Conservation (phyloP, 2,329 filamentous ascomycete species). For the Colletotrichum ledebouriae region DNA sequence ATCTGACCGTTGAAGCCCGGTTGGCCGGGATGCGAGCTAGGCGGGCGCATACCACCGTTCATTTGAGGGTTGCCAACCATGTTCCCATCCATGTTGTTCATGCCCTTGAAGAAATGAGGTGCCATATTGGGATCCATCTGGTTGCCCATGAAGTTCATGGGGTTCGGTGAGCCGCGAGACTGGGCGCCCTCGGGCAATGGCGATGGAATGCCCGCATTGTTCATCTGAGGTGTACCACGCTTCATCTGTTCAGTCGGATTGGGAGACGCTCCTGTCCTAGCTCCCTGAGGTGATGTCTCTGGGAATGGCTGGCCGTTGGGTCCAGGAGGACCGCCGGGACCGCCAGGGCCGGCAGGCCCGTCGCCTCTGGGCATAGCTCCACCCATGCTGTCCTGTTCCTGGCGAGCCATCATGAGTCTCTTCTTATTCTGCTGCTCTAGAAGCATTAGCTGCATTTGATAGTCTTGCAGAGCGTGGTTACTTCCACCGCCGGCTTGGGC, state of each 20-base stretch:
- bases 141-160: conserved; percentile 73
- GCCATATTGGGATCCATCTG: conserved; percentile 73
- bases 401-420: conserved; percentile 84
- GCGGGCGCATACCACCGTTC: conserved; percentile 77
- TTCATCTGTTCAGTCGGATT: conserved; percentile 85
- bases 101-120: conserved; percentile 71
- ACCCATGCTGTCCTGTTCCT: conserved; percentile 76
- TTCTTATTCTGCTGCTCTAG: conserved; percentile 92
- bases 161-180: conserved; percentile 75
- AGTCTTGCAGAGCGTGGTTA: conserved; percentile 87
- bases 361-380: conserved; percentile 63
- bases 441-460: conserved; percentile 91
- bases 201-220: conserved; percentile 76
- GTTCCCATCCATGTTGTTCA: conserved; percentile 66
- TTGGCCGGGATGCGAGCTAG: conserved; percentile 74
- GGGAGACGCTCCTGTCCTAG: conserved; percentile 78
- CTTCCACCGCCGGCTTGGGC: conserved; percentile 67
- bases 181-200: conserved; percentile 77
- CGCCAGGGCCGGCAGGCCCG: conserved; percentile 65
- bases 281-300: conserved; percentile 78
- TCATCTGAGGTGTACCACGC: conserved; percentile 81
- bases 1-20: conserved; percentile 68
- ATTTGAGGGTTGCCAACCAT: conserved; percentile 69
- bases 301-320: conserved; percentile 75
- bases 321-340: conserved; percentile 65